phyloP scores from a whole-genome alignment of 164 flowering plant species.

The Annona cherimola region DNA sequence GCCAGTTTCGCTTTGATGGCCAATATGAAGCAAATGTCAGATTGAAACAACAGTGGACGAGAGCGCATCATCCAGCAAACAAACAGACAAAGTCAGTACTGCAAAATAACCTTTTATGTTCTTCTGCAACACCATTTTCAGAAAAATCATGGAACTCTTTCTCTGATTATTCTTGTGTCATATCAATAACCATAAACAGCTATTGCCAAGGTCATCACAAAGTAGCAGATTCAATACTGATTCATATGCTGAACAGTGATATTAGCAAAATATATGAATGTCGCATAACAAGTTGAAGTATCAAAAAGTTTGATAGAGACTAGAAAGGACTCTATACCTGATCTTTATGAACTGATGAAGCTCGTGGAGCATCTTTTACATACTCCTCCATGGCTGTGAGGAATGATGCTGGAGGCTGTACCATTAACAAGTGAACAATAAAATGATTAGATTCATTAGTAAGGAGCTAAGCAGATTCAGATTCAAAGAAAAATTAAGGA shows the following conservation, averaged over 20 bases:
- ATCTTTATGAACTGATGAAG: slow-evolving; percentile 51
- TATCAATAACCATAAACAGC: background rate
- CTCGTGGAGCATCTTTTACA: slow-evolving; percentile 85
- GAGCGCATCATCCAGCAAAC: no score
- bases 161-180: background rate
- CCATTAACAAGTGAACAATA: slow-evolving; percentile 7
- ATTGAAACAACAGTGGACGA: no score
- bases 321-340: slow-evolving; percentile 36
- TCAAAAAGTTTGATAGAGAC: background rate
- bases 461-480: background rate
- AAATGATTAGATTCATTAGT: background rate
- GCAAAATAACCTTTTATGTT: no score
- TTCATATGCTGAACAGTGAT: background rate
- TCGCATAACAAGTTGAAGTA: background rate
- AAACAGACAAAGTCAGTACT: no score
- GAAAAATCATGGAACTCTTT: no score
- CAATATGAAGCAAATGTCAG: no score
- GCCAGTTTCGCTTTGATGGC: no score
- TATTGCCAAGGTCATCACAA: background rate
- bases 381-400: slow-evolving; percentile 98
- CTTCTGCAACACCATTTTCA: no score
- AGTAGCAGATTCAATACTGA: background rate
- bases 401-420: slow-evolving; percentile 93
- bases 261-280: background rate
- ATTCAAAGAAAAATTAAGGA: background rate